Base-by-base conservation (phyloP, 1,284 basidiomycete genomes). In the Ustilago trichophora region DNA sequence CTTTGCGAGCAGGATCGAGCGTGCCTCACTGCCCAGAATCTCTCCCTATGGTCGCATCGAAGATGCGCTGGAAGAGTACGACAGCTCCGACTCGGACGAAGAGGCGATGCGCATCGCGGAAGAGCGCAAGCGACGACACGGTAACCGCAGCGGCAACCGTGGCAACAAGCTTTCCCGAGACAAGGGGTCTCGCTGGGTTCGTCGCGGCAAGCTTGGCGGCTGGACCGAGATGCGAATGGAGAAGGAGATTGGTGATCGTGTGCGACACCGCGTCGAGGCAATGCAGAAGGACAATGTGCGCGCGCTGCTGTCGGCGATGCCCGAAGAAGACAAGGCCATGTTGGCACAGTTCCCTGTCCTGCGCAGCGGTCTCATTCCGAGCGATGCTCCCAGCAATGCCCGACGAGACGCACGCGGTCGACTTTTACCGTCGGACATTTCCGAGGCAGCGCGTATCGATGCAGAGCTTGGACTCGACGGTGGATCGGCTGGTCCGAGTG, bases 161-260 rank as follows among this genome's bases (percentile, higher is more conserved):
- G 77, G 77, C n/a, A 75, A 76, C 53, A 80, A 80, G 66, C 74
- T 80, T 24, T 67, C 66, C 21, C 47, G 72, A 12, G 52, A 57
- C 12, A 62, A 73, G 38, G 75, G 72, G 11, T 58, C 67, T 26
- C 64, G 78, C n/a, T 80, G 77, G 76, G 47, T 72, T 4, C 65
- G 76, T n/a, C 64, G 74, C 12, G 71, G 70, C 19, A 80, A 80
- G 48, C 62, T 80, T 3, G 77, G 77, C 8, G 53, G 58, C 7
- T 79, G 72, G 72, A 80, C 76, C 26, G 77, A 79, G 42, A 73
- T 70, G 45, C 65, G 75, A 19, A 69, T 57, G 42, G 78, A 80
- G 19, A 67, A 70, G 50, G 78, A 79, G 59, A 58, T 69, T 12
- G 65, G 60, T 15, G 62, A 70, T 29, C 62, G 74, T 13, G 54